These are phyloP conservation scores for Carallia brachiata DNA, from an alignment of 345 rosid species.

Conservation along the genomic window DNA sequence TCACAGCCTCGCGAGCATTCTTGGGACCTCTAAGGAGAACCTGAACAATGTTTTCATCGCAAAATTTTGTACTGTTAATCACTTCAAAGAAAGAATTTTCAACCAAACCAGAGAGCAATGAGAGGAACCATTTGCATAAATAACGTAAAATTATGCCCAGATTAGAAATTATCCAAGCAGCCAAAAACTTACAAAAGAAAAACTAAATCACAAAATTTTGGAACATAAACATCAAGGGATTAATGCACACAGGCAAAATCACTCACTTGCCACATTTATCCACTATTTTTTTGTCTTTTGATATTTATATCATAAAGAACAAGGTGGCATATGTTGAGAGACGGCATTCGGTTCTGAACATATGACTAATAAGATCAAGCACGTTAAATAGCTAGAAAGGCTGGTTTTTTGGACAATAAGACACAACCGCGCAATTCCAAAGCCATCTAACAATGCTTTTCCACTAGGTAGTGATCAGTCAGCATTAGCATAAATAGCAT, in stretches of 20 bases:
- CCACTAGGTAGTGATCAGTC: too few relatives aligned
- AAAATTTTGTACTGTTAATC: background rate
- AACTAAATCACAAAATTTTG: too few relatives aligned
- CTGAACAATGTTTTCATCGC: slow-evolving; percentile 5
- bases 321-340: background rate
- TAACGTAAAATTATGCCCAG: background rate
- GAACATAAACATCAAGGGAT: background rate
- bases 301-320: background rate
- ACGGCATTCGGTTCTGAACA: background rate
- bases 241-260: too few relatives aligned
- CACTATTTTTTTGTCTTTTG: background rate
- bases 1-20: slow-evolving; percentile 35
- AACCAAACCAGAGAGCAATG: background rate
- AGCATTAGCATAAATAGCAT: too few relatives aligned
- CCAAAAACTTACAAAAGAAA: too few relatives aligned
- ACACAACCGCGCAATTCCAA: too few relatives aligned
- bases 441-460: too few relatives aligned
- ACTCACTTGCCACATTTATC: background rate
- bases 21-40: slow-evolving; percentile 31
- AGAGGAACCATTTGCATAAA: background rate
- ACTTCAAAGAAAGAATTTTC: background rate
- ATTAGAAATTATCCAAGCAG: too few relatives aligned
- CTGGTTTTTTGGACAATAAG: too few relatives aligned
- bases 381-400: too few relatives aligned
- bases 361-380: too few relatives aligned